Evolutionary conservation across 192 early-diverging fungal genomes (phyloP), one percentile per base, ranked within the genome.

Genomic region (Nowakowskiella sp.): DNA sequence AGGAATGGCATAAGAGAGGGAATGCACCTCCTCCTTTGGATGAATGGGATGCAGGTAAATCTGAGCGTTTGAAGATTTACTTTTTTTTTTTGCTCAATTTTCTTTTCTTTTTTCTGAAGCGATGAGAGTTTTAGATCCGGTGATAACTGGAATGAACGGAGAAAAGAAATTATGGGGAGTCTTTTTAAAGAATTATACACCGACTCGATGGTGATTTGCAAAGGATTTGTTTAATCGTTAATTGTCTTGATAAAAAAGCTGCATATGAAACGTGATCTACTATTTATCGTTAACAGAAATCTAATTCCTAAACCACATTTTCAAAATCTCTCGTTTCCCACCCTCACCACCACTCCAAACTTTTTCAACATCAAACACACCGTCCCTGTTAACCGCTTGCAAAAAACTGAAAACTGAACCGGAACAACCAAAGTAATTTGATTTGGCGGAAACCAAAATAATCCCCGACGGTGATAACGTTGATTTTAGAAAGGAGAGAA

Each of bases 401-500:
- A 78, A 59, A 63, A 96, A 96, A 32, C 82, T 67, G 13, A 85
- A 65, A 26, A 92, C 75, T 16, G 85, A 85, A 4, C 94, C 94
- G 23, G 85, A 79, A 1, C 91, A 90, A 21, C 94, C 94, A 84
- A 97, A 97, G 62, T 97, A 97, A 4, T 85, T 83, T 0, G 86
- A 80, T 58, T 97, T 97, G 53, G 92, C 92, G 13, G 92, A 91
- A 5, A 97, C 74, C 27, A 85, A 44, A 10, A 26, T 26, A 22
- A 8, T 8, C 1, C 49, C 49, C 7, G 33, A 42, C 9, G 25
- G 25, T 36, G 25, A 23, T 1, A 51, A 36, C 25, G n/a, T 8
- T 10, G 49, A 7, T 10, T 51, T 26, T 25, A 51, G 22, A 8
- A 33, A 8, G 2, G 8, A 6, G 22, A 51, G 4, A 21, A 51